Evolutionary conservation across 1,139 yeast species (phyloP).

Genomic region (Eremothecium coryli): DNA sequence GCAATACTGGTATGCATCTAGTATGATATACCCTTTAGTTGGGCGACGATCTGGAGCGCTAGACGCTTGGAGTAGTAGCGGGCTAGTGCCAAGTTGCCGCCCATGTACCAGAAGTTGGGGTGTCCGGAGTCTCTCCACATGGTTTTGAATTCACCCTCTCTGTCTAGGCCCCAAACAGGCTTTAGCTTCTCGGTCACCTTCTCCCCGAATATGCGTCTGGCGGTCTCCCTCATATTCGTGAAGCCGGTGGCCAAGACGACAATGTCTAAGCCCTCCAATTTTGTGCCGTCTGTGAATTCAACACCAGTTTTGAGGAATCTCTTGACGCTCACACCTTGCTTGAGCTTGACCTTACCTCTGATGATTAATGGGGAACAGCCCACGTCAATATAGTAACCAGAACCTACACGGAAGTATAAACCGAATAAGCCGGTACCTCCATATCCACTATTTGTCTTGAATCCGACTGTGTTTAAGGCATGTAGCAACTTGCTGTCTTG

Average conservation of each 20-base stretch:
- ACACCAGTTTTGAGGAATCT: constrained; percentile 33
- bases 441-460: constrained; percentile 36
- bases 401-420: constrained; percentile 36
- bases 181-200: constrained; percentile 30
- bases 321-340: constrained; percentile 31
- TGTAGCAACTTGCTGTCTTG: constrained; percentile 31
- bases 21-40: constrained; percentile 18
- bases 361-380: constrained; percentile 36
- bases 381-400: constrained; percentile 40
- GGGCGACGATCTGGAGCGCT: constrained; percentile 33
- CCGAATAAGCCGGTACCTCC: constrained; percentile 38
- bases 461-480: constrained; percentile 32
- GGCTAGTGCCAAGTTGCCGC: constrained; percentile 43
- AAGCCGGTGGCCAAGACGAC: constrained; percentile 41
- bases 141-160: constrained; percentile 34
- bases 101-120: constrained; percentile 37
- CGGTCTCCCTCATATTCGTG: constrained; percentile 37
- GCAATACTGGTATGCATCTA: constrained; percentile 2
- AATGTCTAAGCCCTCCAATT: constrained; percentile 31
- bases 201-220: constrained; percentile 32
- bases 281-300: constrained; percentile 34
- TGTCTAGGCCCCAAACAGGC: constrained; percentile 34
- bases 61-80: constrained; percentile 36
- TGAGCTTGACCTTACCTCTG: constrained; percentile 34
- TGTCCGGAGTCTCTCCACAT: constrained; percentile 35